A percentile compares a stretch with the other conserved stretches of the same genome.
Evolutionary conservation across 2,329 filamentous ascomycete genomes (phyloP).

Genomic region (Cladosporium sp.): DNA sequence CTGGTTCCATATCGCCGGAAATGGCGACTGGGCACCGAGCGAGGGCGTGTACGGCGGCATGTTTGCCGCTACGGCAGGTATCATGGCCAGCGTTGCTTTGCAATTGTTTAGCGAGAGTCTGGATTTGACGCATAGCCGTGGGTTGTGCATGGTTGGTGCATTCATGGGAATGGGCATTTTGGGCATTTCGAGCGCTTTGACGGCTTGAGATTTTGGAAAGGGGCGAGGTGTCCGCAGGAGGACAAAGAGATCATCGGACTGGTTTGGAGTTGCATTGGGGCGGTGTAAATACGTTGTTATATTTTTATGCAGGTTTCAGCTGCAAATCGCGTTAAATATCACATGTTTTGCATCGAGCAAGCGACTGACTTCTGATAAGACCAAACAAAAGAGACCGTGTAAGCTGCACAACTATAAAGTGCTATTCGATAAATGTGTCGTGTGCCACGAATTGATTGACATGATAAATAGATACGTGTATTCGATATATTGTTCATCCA

Average conservation of each 20-base stretch:
- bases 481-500: not conserved
- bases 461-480: not conserved
- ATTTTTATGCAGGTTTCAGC: not conserved
- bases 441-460: too few relatives aligned
- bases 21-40: slow-evolving; percentile 48
- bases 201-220: too few relatives aligned
- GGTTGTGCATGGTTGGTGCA: slow-evolving; percentile 75
- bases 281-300: not conserved
- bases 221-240: not conserved
- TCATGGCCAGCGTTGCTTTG: slow-evolving; percentile 92
- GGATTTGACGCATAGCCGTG: slow-evolving; percentile 75
- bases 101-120: slow-evolving; percentile 86
- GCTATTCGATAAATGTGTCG: not conserved
- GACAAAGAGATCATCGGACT: not conserved
- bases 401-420: not conserved
- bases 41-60: slow-evolving; percentile 71
- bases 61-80: slow-evolving; percentile 86
- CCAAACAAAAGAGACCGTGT: not conserved
- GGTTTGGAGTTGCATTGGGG: not conserved
- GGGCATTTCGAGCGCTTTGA: slow-evolving; percentile 80
- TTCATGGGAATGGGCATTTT: slow-evolving; percentile 86
- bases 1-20: slow-evolving; percentile 73
- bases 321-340: not conserved
- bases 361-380: not conserved
- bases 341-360: not conserved